A percentile compares a stretch with the other conserved stretches of the same genome.
Evolutionary conservation across 2,329 filamentous ascomycete species (phyloP).

Genomic region (Rugonectria rugulosa): DNA sequence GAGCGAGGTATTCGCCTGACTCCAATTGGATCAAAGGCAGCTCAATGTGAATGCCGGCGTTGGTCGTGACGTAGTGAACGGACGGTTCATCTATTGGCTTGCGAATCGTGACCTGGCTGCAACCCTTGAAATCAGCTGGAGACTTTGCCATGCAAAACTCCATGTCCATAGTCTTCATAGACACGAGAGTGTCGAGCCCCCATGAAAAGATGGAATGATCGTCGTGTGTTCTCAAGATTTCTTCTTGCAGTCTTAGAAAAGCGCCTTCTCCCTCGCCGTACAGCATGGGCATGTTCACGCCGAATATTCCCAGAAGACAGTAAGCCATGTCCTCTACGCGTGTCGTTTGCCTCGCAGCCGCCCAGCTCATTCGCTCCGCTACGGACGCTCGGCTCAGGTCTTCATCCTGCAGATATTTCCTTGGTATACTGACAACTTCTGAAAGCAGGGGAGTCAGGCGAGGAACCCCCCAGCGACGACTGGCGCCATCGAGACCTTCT

Average conservation of each 20-base stretch:
- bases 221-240: slow-evolving; percentile 4
- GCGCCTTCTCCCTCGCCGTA: slow-evolving; percentile 13
- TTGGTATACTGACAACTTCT: background rate
- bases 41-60: background rate
- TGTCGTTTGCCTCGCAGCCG: slow-evolving; percentile 1
- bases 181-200: background rate
- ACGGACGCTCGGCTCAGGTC: background rate
- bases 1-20: background rate
- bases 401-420: background rate
- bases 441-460: background rate
- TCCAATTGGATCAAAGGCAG: background rate
- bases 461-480: background rate
- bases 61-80: slow-evolving; percentile 1
- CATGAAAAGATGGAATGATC: slow-evolving; percentile 2
- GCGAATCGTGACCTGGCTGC: background rate
- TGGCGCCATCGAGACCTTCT: fast-evolving
- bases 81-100: background rate
- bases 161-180: background rate
- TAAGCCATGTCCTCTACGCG: slow-evolving; percentile 12
- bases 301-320: slow-evolving; percentile 15
- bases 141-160: background rate
- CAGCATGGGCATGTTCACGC: slow-evolving; percentile 15
- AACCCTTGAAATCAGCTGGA: background rate
- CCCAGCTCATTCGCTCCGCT: slow-evolving; percentile 12
- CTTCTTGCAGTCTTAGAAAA: slow-evolving; percentile 12